Percentiles rank a stretch among this genome's conserved stretches.
Evolutionary conservation across 2,329 filamentous ascomycete species (phyloP).

Genomic region (Arachnomyces sp.): DNA sequence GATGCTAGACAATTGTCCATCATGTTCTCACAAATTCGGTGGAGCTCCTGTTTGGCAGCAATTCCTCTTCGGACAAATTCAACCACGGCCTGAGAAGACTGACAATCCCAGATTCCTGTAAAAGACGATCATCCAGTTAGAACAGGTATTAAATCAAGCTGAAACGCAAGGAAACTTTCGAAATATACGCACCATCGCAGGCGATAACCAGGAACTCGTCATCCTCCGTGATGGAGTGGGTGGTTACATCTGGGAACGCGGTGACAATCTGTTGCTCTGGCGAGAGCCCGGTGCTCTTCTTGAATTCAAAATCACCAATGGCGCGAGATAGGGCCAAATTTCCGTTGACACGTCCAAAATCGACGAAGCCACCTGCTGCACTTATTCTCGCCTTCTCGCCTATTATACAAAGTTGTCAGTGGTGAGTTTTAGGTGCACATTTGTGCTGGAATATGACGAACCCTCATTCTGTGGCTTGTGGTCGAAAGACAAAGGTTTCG

Average conservation of each 20-base stretch:
- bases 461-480: slow-evolving; percentile 99
- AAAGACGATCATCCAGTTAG: slow-evolving; percentile 7
- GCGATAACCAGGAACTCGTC: slow-evolving; percentile 93
- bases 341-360: slow-evolving; percentile 96
- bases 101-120: slow-evolving; percentile 97
- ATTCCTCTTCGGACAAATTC: slow-evolving; percentile 96
- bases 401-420: slow-evolving; percentile 29
- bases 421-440: neutral
- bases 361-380: slow-evolving; percentile 92
- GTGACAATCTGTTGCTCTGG: slow-evolving; percentile 99
- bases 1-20: slow-evolving; percentile 99
- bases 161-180: neutral
- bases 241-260: slow-evolving; percentile 86
- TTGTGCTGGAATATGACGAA: slow-evolving; percentile 29
- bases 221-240: slow-evolving; percentile 82
- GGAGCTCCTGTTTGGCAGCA: slow-evolving; percentile 87
- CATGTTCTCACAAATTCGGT: slow-evolving; percentile 98
- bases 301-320: slow-evolving; percentile 99
- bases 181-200: slow-evolving; percentile 64
- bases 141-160: slow-evolving; percentile 11
- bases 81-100: slow-evolving; percentile 92
- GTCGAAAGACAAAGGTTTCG: slow-evolving; percentile 97
- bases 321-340: slow-evolving; percentile 94
- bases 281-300: slow-evolving; percentile 93
- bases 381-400: slow-evolving; percentile 93